Evolutionary conservation across 106 monocot species (phyloP).

Genomic region (Dendrobium huoshanense): DNA sequence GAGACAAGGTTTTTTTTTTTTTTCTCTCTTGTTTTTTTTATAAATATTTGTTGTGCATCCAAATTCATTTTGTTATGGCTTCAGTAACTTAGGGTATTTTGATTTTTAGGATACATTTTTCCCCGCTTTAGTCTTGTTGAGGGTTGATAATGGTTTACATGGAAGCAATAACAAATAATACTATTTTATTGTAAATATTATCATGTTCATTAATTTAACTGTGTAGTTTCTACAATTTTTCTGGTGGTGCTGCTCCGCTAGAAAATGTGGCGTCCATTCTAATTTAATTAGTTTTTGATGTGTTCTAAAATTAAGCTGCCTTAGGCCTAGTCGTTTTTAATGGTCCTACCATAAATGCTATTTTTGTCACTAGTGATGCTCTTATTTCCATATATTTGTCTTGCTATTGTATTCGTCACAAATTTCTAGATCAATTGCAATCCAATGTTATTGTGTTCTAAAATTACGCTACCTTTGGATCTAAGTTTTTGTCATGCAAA

Average conservation of each 20-base stretch:
- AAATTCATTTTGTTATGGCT: background rate
- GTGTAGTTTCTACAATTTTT: background rate
- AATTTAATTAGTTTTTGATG: background rate
- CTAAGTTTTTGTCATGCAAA: no score
- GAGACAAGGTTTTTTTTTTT: slow-evolving; percentile 63
- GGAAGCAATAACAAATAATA: background rate
- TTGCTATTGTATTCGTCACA: no score
- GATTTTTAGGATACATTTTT: background rate
- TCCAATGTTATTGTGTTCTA: no score
- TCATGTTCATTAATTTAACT: background rate
- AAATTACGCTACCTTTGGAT: no score
- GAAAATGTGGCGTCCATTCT: background rate
- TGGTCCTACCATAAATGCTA: background rate
- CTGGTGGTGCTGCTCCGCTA: background rate
- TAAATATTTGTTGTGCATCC: background rate
- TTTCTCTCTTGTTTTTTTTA: background rate
- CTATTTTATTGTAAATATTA: background rate
- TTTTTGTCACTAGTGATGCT: no score
- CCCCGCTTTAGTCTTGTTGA: background rate
- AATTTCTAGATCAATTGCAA: no score
- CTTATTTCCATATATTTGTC: no score
- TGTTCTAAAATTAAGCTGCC: background rate
- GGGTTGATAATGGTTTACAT: background rate
- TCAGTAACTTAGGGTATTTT: background rate
- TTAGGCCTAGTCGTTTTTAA: background rate